Evolutionary conservation across 2,329 filamentous ascomycete species (phyloP), one percentile per base, ranked within the genome.

Genomic region (Hypoxylon sp.): DNA sequence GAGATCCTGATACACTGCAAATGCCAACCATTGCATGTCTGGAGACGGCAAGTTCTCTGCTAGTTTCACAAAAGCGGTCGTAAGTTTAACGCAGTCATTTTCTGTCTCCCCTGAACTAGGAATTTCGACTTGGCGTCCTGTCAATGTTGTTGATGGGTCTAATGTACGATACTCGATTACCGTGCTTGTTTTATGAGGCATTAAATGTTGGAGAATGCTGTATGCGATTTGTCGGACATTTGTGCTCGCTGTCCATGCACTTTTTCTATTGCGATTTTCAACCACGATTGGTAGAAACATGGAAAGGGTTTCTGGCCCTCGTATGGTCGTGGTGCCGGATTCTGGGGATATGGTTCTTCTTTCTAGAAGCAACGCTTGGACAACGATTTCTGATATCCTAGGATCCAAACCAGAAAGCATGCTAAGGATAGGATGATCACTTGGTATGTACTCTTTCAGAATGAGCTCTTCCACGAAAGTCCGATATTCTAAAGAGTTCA

Each of bases 201-300:
- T 54, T 13, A 72, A 46, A 6, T 48, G 34, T 56, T 75, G 75
- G 17, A 79, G 56, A 10, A 79, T 54, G 7, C 74, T 71, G 53
- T 80, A 82, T 5, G 78, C 78, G 13, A 79, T 65, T 20, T 76
- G 67, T 11, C 80, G 76, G 20, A 78, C 60, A 0, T 64, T 49
- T 4, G 72, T 75, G 61, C 79, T 81, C 26, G 70, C 64, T 19
- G 76, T 72, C 80, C 80, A 82, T 0, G 77, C 74, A 56, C 76
- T 81, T 48, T 73, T 75, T 10, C 70, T 73, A 0, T 72, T 62
- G 34, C 76, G 77, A 37, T 74, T 76, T 60, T 82, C 80, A 8
- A 81, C 69, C 17, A 82, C 71, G 15, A 78, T 70, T 1, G 80
- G 80, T 2, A 80, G 66, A 54, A 79, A 82, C 59, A 81, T 76